Base-by-base conservation (phyloP, 2,329 filamentous ascomycete species). In the Xylaria sp. region DNA sequence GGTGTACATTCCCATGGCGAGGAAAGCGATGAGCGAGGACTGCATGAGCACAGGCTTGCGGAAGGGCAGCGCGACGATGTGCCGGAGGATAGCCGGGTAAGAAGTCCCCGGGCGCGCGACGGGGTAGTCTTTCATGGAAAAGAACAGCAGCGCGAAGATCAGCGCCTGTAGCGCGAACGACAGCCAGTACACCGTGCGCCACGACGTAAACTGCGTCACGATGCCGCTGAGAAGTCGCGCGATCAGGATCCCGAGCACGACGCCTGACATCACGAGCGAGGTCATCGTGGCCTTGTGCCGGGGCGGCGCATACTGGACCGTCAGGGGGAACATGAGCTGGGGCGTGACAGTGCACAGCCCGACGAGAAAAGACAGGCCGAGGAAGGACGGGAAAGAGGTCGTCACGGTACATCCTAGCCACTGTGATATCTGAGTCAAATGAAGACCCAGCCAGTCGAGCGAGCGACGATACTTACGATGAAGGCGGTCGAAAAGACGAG, bases 311-410 rank as follows among this genome's bases (percentile, higher is more conserved):
- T 94, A 86, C 69, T 94, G 90, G 2, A 90, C 90, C 0, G 93
- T 90, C 0, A 95, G 80, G 0, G 91, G 91, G 15, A 95, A 86
- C 90, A 95, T 92, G 56, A 90, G 78, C 74, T 90, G 87, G 11
- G 90, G 91, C 3, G 91, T 94, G 1, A 94, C 91, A 0, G 91
- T 95, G 1, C 89, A 89, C n/a, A 90, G 77, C n/a, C 88, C 87
- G 10, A 86, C 87, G 55, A 94, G 77, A 75, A 90, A 94, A 4
- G 89, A 91, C 17, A 94, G 79, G 1, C 82, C 87, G 0, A 85
- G 81, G 74, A 95, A 94, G 6, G 83, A 81, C 0, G 77, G 71
- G 66, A 93, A 89, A 2, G 82, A 83, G 2, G 77, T 77, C 0
- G 91, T 94, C 0, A 92, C 72, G 64, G 90, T 93, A 5, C 93